These are phyloP conservation scores for Phytophthora cactorum DNA, from an alignment of 352 stramenopile species.

Conservation along the genomic window DNA sequence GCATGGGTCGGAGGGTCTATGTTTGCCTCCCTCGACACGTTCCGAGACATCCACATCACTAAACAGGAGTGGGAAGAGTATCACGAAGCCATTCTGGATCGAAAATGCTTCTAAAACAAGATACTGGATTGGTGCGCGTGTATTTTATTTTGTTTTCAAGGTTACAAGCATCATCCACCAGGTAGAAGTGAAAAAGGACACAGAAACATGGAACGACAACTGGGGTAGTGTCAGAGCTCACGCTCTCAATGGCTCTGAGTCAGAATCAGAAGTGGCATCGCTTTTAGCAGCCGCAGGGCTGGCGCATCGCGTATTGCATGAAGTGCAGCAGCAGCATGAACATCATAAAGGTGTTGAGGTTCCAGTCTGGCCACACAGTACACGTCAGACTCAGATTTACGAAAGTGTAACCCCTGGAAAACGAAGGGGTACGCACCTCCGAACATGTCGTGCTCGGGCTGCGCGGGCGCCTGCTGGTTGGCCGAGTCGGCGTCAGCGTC, in stretches of 20 bases:
- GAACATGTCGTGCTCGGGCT: slow-evolving; percentile 84
- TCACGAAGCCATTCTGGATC: slow-evolving; percentile 83
- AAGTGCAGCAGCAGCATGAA: slow-evolving; percentile 88
- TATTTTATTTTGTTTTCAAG: slow-evolving; percentile 26
- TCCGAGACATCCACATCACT: slow-evolving; percentile 88
- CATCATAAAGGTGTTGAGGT: slow-evolving; percentile 88
- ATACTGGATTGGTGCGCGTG: slow-evolving; percentile 13
- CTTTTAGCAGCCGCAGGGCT: slow-evolving; percentile 79
- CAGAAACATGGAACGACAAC: slow-evolving; percentile 41
- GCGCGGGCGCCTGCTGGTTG: slow-evolving; percentile 19
- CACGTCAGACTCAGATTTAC: slow-evolving; percentile 7
- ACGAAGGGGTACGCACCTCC: slow-evolving; percentile 51
- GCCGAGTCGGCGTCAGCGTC: slow-evolving; percentile 20
- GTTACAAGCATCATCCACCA: slow-evolving; percentile 24
- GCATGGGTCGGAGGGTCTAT: slow-evolving; percentile 92
- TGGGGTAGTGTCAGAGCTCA: background rate
- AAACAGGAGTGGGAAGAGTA: slow-evolving; percentile 92
- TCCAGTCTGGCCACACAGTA: slow-evolving; percentile 52
- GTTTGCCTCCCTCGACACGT: slow-evolving; percentile 88
- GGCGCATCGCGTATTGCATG: slow-evolving; percentile 88
- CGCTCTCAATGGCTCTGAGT: background rate
- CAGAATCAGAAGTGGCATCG: background rate
- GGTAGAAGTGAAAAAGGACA: slow-evolving; percentile 19
- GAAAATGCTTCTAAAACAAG: slow-evolving; percentile 75
- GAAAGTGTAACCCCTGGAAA: background rate